Conservation (phyloP, 1,139 yeast species). For the Taphrina deformans region DNA sequence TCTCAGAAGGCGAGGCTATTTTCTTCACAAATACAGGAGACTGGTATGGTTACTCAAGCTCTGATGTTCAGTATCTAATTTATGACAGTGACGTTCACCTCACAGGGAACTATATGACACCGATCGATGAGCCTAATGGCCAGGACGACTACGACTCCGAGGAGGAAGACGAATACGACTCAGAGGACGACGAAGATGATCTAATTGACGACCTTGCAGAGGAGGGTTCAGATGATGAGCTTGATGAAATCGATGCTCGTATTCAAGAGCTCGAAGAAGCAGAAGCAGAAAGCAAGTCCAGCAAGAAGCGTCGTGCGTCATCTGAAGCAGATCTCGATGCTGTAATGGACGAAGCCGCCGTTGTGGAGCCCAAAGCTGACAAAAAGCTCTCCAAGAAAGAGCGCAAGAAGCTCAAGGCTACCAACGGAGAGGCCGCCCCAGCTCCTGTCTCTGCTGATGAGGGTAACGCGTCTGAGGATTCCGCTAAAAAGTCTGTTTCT, state of each 20-base stretch:
- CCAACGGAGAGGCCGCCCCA: constrained; percentile 38
- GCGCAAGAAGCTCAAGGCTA: constrained; percentile 43
- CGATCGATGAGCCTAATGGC: constrained; percentile 55
- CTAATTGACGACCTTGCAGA: constrained; percentile 47
- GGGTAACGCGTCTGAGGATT: constrained; percentile 42
- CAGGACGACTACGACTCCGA: constrained; percentile 46
- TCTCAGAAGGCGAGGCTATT: constrained; percentile 91
- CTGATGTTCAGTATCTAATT: too few relatives aligned
- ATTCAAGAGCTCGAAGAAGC: constrained; percentile 44
- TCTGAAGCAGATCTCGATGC: constrained; percentile 44
- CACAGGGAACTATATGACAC: constrained; percentile 93
- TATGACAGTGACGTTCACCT: constrained; percentile 71
- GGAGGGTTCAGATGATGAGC: constrained; percentile 40
- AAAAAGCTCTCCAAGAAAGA: constrained; percentile 44
- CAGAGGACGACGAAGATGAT: constrained; percentile 89
- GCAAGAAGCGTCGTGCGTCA: constrained; percentile 51
- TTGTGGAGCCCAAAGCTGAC: constrained; percentile 42
- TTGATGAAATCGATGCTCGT: constrained; percentile 56
- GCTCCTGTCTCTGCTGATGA: constrained; percentile 40
- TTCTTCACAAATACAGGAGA: constrained; percentile 94
- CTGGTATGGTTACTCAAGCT: too few relatives aligned
- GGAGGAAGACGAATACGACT: constrained; percentile 71
- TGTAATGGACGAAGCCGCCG: constrained; percentile 40
- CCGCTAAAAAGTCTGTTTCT: constrained; percentile 70
- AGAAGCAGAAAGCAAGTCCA: constrained; percentile 43